Conservation (phyloP, 2,329 filamentous ascomycete species). For the Dactylellina sp. region DNA sequence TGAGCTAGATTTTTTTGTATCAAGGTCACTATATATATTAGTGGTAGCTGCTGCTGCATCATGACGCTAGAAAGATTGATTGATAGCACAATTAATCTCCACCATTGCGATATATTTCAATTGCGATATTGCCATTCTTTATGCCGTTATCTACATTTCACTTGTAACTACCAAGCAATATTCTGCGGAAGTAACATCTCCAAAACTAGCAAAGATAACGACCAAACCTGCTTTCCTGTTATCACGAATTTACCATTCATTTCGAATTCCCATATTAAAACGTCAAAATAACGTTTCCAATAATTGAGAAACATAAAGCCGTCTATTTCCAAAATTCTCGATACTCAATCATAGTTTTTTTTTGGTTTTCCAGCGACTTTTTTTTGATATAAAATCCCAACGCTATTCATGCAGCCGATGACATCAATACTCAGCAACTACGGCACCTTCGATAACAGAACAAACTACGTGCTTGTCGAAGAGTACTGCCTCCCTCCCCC, state of each 20-base stretch:
- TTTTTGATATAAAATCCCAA: not conserved
- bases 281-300: no score
- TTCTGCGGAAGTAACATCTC: conserved; percentile 8
- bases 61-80: conserved; percentile 29
- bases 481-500: conserved; percentile 51
- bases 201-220: not conserved
- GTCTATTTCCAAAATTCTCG: not conserved
- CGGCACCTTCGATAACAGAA: conserved; percentile 51
- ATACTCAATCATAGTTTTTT: not conserved
- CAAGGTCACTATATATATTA: conserved; percentile 9
- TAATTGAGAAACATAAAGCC: no score
- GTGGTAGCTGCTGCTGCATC: conserved; percentile 17
- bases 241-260: not conserved
- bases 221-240: not conserved
- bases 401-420: conserved; percentile 18
- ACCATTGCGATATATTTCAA: conserved; percentile 31
- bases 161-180: conserved; percentile 30
- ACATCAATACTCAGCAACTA: conserved; percentile 44
- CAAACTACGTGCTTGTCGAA: conserved; percentile 57
- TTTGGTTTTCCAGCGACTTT: no score
- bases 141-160: not conserved
- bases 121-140: conserved; percentile 37
- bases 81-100: conserved; percentile 43
- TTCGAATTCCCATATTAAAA: no score
- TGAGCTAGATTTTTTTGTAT: no score